Evolutionary conservation across 805 yeast species (phyloP).

Genomic region (Metschnikowia noctiluminum): DNA sequence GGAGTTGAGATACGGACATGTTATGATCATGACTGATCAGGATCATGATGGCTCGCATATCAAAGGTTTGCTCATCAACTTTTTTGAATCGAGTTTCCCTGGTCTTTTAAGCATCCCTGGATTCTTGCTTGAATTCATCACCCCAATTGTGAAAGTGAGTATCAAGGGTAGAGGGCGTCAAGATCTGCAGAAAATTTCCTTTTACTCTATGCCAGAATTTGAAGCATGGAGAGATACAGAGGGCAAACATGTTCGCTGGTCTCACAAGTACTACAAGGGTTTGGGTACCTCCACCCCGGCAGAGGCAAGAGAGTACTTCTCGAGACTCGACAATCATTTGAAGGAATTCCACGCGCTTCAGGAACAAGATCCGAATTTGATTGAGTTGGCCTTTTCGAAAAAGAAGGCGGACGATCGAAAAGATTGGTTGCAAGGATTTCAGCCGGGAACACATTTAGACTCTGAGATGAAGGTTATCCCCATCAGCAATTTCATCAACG

Average conservation of each 20-base stretch:
- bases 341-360: constrained; percentile 80
- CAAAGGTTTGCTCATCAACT: constrained; percentile 91
- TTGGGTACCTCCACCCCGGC: constrained; percentile 87
- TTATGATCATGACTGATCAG: constrained; percentile 99
- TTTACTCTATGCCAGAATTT: constrained; percentile 94
- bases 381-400: constrained; percentile 92
- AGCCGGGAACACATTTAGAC: constrained; percentile 90
- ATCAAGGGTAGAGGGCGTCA: constrained; percentile 57
- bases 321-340: constrained; percentile 79
- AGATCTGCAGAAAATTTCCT: constrained; percentile 54
- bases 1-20: constrained; percentile 86
- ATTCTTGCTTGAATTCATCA: constrained; percentile 87
- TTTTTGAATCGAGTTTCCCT: constrained; percentile 90
- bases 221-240: constrained; percentile 89
- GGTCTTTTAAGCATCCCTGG: constrained; percentile 90
- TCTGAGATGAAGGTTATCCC: constrained; percentile 75
- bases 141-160: constrained; percentile 93
- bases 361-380: constrained; percentile 69
- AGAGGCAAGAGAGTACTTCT: constrained; percentile 86
- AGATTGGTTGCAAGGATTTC: constrained; percentile 89
- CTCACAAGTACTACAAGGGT: constrained; percentile 96
- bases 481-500: constrained; percentile 89
- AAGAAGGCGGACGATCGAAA: constrained; percentile 96
- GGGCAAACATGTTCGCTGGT: constrained; percentile 73
- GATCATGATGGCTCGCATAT: constrained; percentile 99